Base-by-base conservation (phyloP, 2,329 filamentous ascomycete genomes). In the Ilyonectria robusta region DNA sequence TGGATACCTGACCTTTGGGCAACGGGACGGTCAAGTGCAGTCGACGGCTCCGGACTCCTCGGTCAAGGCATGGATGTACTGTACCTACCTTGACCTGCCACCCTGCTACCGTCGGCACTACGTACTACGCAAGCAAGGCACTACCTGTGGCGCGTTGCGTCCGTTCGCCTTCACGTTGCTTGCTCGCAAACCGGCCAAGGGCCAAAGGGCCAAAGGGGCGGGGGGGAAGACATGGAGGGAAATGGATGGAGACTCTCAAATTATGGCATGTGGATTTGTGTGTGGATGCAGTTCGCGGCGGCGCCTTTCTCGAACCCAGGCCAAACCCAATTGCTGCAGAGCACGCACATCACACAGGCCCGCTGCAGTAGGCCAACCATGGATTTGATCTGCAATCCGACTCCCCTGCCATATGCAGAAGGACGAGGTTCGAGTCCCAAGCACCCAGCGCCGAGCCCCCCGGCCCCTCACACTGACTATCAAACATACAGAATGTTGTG, bases 221-320 rank as follows among this genome's bases (percentile, higher is more conserved):
- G 15, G 5, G 37, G n/a, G 15, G n/a, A n/a, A 17, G 40, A n/a
- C 15, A 42, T 19, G 40, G n/a, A 42, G 44, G 42, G 11, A 26
- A 47, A 47, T 23, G 44, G 46, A 59, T 55, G 54, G 59, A 58
- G 26, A 50, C 55, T 57, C 50, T 60, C 57, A 62, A 58, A 66
- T 66, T 62, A 58, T 62, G 58, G 53, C 46, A 47, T 54, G 65
- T 70, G 58, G 54, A 48, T 51, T 68, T 21, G 44, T 55, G 55
- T 56, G 72, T 74, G 72, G 70, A 70, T 73, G 72, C 70, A 65
- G 72, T 72, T 70, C 68, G 71, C 64, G 54, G 54, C 42, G 19
- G 26, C 60, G 33, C 37, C 48, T 65, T 51, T 59, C 48, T 59
- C 40, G 57, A 59, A 57, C 54, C 50, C 65, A 68, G 46, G 29